A percentile compares a stretch with the other conserved stretches of the same genome.
phyloP scores from a whole-genome alignment of 139 green algal species.

The Picochlorum costavermella region DNA sequence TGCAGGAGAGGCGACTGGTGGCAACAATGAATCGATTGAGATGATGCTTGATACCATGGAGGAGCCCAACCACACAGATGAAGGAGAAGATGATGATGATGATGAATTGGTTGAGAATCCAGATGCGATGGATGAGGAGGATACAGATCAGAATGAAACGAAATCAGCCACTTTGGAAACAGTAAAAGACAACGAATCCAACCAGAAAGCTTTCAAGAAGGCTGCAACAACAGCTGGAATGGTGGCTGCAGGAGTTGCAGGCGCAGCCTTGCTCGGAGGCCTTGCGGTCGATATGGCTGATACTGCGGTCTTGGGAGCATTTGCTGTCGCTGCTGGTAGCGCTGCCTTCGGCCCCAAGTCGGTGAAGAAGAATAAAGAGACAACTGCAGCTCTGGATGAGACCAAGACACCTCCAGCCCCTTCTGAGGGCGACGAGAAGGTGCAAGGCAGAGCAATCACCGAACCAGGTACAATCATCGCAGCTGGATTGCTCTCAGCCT shows the following conservation, averaged over 20 bases:
- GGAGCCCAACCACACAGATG: not conserved
- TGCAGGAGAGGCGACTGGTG: too few relatives aligned
- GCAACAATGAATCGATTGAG: not conserved
- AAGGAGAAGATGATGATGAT: too few relatives aligned
- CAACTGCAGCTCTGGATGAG: not conserved
- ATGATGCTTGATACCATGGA: not conserved
- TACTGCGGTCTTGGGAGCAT: slow-evolving; percentile 5
- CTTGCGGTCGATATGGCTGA: slow-evolving; percentile 17
- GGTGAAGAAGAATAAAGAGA: not conserved
- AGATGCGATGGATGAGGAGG: not conserved
- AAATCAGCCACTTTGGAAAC: not conserved
- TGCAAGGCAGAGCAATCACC: not conserved
- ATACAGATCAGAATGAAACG: not conserved
- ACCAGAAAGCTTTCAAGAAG: not conserved
- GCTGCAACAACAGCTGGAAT: slow-evolving; percentile 12
- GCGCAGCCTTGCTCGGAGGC: slow-evolving; percentile 4
- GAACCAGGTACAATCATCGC: slow-evolving; percentile 7
- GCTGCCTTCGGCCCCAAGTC: slow-evolving; percentile 1
- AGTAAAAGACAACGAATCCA: not conserved
- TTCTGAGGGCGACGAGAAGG: slow-evolving; percentile 7
- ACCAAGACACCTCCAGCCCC: not conserved
- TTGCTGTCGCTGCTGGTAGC: slow-evolving; percentile 2
- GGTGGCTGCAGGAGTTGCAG: slow-evolving; percentile 12
- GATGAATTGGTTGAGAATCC: too few relatives aligned
- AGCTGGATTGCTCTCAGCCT: not conserved